Base-by-base conservation (phyloP, 2,329 filamentous ascomycete species). In the Clarireedia homoeocarpa region DNA sequence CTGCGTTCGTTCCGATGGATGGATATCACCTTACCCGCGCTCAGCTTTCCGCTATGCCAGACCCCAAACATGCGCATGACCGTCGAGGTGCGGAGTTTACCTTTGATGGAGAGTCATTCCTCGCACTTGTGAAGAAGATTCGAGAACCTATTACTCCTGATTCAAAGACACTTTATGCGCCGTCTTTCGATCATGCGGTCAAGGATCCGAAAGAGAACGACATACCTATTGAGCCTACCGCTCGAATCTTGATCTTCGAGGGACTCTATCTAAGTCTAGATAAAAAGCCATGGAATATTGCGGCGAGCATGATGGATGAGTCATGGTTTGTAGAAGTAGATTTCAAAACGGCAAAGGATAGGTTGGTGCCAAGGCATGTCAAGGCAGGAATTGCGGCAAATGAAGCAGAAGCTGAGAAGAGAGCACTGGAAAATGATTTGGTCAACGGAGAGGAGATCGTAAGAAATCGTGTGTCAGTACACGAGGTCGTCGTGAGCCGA, bases 21-120 rank as follows among this genome's bases (percentile, higher is more conserved):
- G 94, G 94, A 63, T 99, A 91, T 75, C 94, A 97, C 72, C 78
- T 94, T 47, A 89, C 91, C 6, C 88, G 91, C 27, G 83, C 85
- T 14, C 84, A 91, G 63, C 84, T 99, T 3, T 85, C 85, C 39
- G 83, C 86, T 38, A 86, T 97, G 81, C 84, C 90, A 1, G 84
- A 96, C 68, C 87, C 92, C 0, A 74, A 67, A 0, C 79, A 78
- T 4, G 92, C 92, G 0, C 86, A 90, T 66, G 87, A 85, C 39
- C 85, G 91, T 3, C 84, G 94, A 62, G 94, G 94, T 20, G 94
- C 94, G 34, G 89, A 87, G 14, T 97, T 95, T 73, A 99, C 94
- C n/a, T 97, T 99, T 69, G 89, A 97, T 70, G 88, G 84, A 0
- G 67, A 76, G 0, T 82, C 84, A 7, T 95, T 94, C 70, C 75